Evolutionary conservation across 306 rosid genomes (phyloP).

Genomic region (Crataegus laevigata): DNA sequence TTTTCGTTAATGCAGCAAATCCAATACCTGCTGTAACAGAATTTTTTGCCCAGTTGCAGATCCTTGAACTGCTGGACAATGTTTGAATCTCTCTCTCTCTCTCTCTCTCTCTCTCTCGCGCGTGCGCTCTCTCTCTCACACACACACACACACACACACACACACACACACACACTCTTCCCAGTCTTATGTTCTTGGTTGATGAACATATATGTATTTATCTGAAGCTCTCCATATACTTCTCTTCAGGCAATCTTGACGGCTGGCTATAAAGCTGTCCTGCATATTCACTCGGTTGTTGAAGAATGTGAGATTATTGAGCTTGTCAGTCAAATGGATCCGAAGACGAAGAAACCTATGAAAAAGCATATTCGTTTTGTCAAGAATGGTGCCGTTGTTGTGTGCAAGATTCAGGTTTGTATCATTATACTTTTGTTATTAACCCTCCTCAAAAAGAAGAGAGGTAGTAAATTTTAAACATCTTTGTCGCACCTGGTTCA

Average conservation of each 20-base stretch:
- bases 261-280: constrained; percentile 96
- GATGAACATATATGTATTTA: not conserved
- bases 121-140: not conserved
- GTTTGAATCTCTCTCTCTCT: constrained; percentile 23
- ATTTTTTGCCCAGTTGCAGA: constrained; percentile 77
- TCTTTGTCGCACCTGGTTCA: not conserved
- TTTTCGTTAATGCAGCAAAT: constrained; percentile 43
- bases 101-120: not conserved
- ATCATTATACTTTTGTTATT: not conserved
- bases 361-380: constrained; percentile 82
- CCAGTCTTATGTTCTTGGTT: not conserved
- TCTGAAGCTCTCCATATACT: constrained; percentile 5
- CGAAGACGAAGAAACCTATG: constrained; percentile 78
- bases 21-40: constrained; percentile 69
- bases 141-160: too few relatives aligned
- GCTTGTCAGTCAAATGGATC: constrained; percentile 81
- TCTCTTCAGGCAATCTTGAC: constrained; percentile 83
- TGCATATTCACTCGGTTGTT: constrained; percentile 87
- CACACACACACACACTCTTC: too few relatives aligned
- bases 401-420: constrained; percentile 86
- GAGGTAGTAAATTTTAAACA: not conserved
- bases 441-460: not conserved
- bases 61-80: constrained; percentile 91
- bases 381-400: constrained; percentile 75
- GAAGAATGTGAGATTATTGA: constrained; percentile 99